phyloP scores from a whole-genome alignment of 495 filamentous ascomycete species.

The Sabuloglossum arenarium region DNA sequence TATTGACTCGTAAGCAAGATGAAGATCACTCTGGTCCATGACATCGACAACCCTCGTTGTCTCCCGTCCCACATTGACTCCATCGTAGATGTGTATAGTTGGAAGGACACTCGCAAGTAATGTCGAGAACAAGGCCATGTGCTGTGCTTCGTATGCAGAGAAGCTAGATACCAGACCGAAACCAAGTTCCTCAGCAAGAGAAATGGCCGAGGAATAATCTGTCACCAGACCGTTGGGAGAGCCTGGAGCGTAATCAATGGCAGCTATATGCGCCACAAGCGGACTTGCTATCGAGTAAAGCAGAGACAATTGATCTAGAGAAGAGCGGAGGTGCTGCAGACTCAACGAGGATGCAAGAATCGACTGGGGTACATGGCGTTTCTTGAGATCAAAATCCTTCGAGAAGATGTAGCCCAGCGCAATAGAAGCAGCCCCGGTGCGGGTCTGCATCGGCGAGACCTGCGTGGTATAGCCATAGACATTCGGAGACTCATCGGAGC shows the following conservation, averaged over 20 bases:
- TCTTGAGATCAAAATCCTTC: constrained; percentile 77
- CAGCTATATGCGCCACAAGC: constrained; percentile 84
- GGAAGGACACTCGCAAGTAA: constrained; percentile 60
- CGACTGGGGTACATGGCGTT: constrained; percentile 76
- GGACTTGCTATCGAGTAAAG: constrained; percentile 81
- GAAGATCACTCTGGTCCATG: constrained; percentile 49
- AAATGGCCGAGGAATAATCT: constrained; percentile 67
- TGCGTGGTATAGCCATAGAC: constrained; percentile 59
- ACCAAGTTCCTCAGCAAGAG: constrained; percentile 78
- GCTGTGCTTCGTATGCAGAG: constrained; percentile 78
- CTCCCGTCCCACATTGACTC: constrained; percentile 67
- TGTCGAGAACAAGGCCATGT: constrained; percentile 84
- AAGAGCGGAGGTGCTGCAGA: constrained; percentile 56
- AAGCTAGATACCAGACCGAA: constrained; percentile 67
- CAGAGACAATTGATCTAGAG: constrained; percentile 72
- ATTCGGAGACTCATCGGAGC: constrained; percentile 41
- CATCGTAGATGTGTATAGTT: constrained; percentile 82
- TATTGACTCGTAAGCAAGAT: constrained; percentile 47
- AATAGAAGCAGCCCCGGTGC: constrained; percentile 76
- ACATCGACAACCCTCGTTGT: constrained; percentile 72
- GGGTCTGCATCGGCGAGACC: constrained; percentile 63
- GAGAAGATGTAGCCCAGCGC: constrained; percentile 95
- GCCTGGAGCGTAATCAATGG: constrained; percentile 60
- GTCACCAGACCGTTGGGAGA: constrained; percentile 48
- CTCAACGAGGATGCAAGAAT: constrained; percentile 70